Evolutionary conservation across 768 basidiomycete genomes (phyloP).

Genomic region (Leccinellum rugosiceps): DNA sequence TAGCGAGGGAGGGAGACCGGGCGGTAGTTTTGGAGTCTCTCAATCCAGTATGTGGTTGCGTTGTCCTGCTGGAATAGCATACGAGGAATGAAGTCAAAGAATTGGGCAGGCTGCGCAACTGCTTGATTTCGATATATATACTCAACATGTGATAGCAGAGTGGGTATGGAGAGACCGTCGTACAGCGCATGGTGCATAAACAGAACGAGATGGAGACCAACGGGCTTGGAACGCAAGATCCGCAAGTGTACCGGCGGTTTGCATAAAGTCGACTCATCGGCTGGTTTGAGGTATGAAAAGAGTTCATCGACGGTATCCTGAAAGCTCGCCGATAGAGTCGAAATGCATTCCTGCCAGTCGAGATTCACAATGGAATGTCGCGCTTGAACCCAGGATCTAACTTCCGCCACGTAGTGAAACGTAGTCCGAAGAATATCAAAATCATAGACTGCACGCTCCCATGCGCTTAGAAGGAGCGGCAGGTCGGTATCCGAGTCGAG

Average conservation of each 20-base stretch:
- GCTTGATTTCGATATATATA: constrained; percentile 27
- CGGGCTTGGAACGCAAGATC: constrained; percentile 7
- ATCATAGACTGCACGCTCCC: constrained; percentile 31
- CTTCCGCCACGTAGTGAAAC: constrained; percentile 41
- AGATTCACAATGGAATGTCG: constrained; percentile 23
- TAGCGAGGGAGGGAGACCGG: constrained; percentile 19
- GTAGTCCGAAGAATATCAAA: constrained; percentile 46
- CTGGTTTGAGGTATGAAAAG: constrained; percentile 12
- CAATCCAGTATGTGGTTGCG: constrained; percentile 39
- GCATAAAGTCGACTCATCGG: constrained; percentile 22
- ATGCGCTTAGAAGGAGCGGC: constrained; percentile 33
- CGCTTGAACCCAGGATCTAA: constrained; percentile 31
- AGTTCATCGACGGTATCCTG: constrained; percentile 11
- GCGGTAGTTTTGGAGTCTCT: constrained; percentile 23
- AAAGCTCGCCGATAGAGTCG: constrained; percentile 5
- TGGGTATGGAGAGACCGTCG: constrained; percentile 42
- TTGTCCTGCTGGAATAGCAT: constrained; percentile 37
- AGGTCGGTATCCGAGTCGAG: constrained; percentile 21
- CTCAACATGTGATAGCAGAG: constrained; percentile 33
- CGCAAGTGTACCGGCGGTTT: constrained; percentile 33
- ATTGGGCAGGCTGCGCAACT: constrained; percentile 25
- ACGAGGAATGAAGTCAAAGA: constrained; percentile 36
- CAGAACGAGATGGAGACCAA: constrained; percentile 30
- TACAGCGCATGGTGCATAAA: constrained; percentile 49
- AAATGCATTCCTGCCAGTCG: constrained; percentile 24